Base-by-base conservation (phyloP, 768 basidiomycete genomes). In the Phlebiopsis flavidoalba region DNA sequence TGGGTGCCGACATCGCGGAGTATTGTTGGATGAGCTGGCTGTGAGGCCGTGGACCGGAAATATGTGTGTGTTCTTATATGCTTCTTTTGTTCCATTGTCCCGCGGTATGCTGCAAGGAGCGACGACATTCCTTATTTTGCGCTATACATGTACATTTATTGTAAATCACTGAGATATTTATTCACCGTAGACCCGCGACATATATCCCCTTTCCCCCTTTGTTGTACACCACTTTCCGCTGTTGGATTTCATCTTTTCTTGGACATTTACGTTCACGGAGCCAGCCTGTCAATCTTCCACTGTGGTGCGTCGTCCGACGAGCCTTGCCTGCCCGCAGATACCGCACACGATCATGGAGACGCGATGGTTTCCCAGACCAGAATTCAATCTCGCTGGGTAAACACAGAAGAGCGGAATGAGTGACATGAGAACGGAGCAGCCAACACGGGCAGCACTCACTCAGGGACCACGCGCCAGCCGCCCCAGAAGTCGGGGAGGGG, bases 341-440 rank as follows among this genome's bases (percentile, higher is more conserved):
- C 24, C 84, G 84, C 62, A 96, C 83, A 48, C 95, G 87, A 72
- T 98, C 95, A 66, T 98, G 95, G 53, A 98, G 77, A 43, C 96
- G 83, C 24, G 93, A 95, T n/a, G 93, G 92, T 67, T 94, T 90
- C 33, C 96, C 96, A n/a, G 83, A 81, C 96, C 96, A 98, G 72
- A 98, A 98, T 70, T 98, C 96, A 54, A 98, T 80, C 75, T 98
- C 96, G 61, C 95, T 97, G 67, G 43, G 54, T 4, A 37, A 53
- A 63, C 33, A 26, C 14, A 19, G 21, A 19, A 54, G 26, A 63
- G 24, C n/a, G 59, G 57, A 53, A 61, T 56, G 19, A 11, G 12
- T 19, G 49, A 35, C 47, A 10, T 1, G 24, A 48, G 53, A 31
- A 47, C 21, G 64, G 26, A 31, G 26, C 19, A n/a, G 12, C 40